Percentiles rank a stretch among this genome's conserved stretches.
Conservation (phyloP, 768 basidiomycete species). For the Hericium alpestre region DNA sequence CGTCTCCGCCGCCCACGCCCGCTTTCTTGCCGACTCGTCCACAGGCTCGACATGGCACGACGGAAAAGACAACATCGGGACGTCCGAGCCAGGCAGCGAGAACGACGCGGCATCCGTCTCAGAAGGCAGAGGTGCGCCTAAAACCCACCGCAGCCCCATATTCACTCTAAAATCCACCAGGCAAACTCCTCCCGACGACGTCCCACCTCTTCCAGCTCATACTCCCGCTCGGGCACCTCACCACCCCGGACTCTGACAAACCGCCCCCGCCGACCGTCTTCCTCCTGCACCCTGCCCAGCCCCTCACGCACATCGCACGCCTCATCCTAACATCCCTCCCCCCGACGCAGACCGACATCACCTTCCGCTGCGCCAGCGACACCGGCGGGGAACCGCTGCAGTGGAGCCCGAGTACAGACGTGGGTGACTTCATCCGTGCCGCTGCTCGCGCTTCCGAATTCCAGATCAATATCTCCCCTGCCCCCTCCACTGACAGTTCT, state of each 20-base stretch:
- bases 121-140: slow-evolving; percentile 26
- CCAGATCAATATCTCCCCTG: slow-evolving; percentile 29
- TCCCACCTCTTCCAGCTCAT: slow-evolving; percentile 61
- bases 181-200: slow-evolving; percentile 50
- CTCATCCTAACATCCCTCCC: slow-evolving; percentile 40
- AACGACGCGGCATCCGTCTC: slow-evolving; percentile 16
- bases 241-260: slow-evolving; percentile 4
- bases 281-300: slow-evolving; percentile 60
- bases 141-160: too few species aligned
- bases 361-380: slow-evolving; percentile 31
- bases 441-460: slow-evolving; percentile 46
- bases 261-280: slow-evolving; percentile 41
- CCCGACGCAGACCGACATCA: slow-evolving; percentile 25
- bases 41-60: slow-evolving; percentile 24
- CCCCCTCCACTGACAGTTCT: background rate
- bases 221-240: slow-evolving; percentile 32
- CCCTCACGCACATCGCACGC: slow-evolving; percentile 50
- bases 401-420: slow-evolving; percentile 55
- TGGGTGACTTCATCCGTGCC: slow-evolving; percentile 57
- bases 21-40: slow-evolving; percentile 34
- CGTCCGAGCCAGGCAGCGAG: slow-evolving; percentile 3
- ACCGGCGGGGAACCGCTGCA: slow-evolving; percentile 26
- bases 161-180: slow-evolving; percentile 18
- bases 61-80: background rate
- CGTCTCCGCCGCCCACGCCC: slow-evolving; percentile 30